A percentile compares a stretch with the other conserved stretches of the same genome.
These are phyloP conservation scores for Saururus chinensis DNA, from an alignment of 164 flowering plant genomes.

Conservation along the genomic window DNA sequence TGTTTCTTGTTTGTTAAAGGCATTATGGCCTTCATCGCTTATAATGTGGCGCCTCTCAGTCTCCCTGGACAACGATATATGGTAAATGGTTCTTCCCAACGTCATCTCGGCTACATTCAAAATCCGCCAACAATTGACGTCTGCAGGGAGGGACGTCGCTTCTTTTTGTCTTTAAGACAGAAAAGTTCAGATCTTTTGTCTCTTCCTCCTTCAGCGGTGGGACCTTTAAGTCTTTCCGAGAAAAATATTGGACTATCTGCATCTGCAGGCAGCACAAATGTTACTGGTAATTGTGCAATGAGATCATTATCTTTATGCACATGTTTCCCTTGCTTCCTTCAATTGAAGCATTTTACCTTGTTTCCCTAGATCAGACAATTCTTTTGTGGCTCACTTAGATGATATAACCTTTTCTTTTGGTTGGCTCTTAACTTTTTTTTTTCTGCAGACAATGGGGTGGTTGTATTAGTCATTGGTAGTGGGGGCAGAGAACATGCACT, in stretches of 20 bases:
- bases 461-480: slow-evolving; percentile 86
- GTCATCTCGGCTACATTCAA: background rate
- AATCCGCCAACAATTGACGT: background rate
- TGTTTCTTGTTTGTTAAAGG: background rate
- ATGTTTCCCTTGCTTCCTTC: background rate
- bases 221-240: background rate
- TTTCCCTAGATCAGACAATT: too few species aligned
- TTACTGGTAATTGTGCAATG: background rate
- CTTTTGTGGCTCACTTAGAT: background rate
- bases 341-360: background rate
- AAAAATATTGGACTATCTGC: background rate
- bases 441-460: slow-evolving; percentile 43
- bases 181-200: background rate
- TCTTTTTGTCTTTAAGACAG: background rate
- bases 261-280: background rate
- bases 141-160: background rate
- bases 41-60: slow-evolving; percentile 2
- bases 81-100: background rate
- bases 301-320: background rate
- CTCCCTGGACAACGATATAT: background rate
- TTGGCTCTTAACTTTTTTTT: too few species aligned
- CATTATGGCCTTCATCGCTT: slow-evolving; percentile 12
- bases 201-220: background rate
- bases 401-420: background rate
- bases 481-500: slow-evolving; percentile 98